Percentiles rank a stretch among this genome's conserved stretches.
These are phyloP conservation scores for Rhizopogon vinicolor DNA, from an alignment of 768 basidiomycete species.

Conservation along the genomic window DNA sequence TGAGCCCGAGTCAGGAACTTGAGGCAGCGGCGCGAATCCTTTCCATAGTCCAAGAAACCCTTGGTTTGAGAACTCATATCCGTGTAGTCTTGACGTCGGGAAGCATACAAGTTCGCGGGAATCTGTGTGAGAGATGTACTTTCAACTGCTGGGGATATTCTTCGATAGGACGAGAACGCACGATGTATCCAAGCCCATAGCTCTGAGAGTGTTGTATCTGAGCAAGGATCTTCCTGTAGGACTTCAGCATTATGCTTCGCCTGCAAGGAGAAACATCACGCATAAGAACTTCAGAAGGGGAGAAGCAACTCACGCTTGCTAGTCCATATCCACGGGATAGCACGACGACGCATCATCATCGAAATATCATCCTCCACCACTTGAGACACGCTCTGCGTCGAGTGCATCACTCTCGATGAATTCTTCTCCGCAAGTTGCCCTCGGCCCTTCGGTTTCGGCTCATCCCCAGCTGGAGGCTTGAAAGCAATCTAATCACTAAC, in stretches of 20 bases:
- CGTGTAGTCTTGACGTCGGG: constrained; percentile 60
- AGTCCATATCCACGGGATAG: constrained; percentile 68
- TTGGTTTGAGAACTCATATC: constrained; percentile 76
- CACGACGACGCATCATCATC: constrained; percentile 67
- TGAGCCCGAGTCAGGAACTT: constrained; percentile 11
- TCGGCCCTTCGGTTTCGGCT: constrained; percentile 17
- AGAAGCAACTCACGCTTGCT: constrained; percentile 43
- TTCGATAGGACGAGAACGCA: constrained; percentile 35
- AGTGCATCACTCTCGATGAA: constrained; percentile 12
- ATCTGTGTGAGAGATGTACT: constrained; percentile 39
- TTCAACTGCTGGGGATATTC: neutral
- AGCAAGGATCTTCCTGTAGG: constrained; percentile 41
- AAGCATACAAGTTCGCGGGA: constrained; percentile 52
- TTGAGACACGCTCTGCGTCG: constrained; percentile 32
- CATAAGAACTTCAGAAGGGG: neutral
- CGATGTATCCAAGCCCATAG: constrained; percentile 77
- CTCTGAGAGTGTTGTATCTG: constrained; percentile 42
- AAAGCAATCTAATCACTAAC: constrained; percentile 8
- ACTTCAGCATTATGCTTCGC: constrained; percentile 54
- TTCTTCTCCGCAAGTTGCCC: constrained; percentile 21
- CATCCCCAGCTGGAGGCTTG: constrained; percentile 9
- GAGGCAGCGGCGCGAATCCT: constrained; percentile 46
- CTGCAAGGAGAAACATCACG: constrained; percentile 30
- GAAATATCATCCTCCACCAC: constrained; percentile 72
- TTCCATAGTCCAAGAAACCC: constrained; percentile 81